Base-by-base conservation (phyloP, 805 yeast genomes). In the Barnettozyma californica region DNA sequence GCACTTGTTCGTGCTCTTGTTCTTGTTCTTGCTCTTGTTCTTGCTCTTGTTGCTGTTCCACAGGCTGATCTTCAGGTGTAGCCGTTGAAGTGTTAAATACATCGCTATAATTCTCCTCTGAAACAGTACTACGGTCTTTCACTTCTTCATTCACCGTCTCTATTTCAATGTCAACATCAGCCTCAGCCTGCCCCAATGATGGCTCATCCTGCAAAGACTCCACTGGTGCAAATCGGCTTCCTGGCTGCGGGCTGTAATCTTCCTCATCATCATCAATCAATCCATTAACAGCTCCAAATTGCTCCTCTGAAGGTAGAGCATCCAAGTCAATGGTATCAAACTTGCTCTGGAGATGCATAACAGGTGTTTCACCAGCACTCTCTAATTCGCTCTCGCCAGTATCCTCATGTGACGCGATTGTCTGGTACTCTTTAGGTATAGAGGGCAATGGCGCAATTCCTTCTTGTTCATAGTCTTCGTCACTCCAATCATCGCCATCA, bases 401-500 rank as follows among this genome's bases (percentile, higher is more conserved):
- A 5, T 47, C 35, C 4, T 37, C 46, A 20, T 39, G 26, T 39
- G 31, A 31, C 13, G 9, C 14, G 20, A 14, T 6, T 35, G 38
- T 9, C 38, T 35, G 34, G 19, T 13, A 25, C 16, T 41, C 46
- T n/a, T 21, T 14, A 1, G 43, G 43, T 18, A 45, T 25, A 4
- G 27, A 31, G 4, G 54, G 50, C 20, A 48, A 26, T 21, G 41
- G n/a, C 2, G 48, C 46, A 5, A 26, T 38, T 23, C 23, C 44
- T 1, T 48, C 48, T 8, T 48, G 56, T 9, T 38, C 52, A n/a
- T 40, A 44, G 26, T 47, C 43, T 3, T 51, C 61, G 25, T 54
- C 62, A 26, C 58, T 55, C 75, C 75, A 70, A 37, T 66, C 74
- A 7, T 69, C 68, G 23, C 75, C 75, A 49, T 68, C 71, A 46